These are phyloP conservation scores for Alternaria arbusti DNA, from an alignment of 2,329 filamentous ascomycete species.

Conservation along the genomic window DNA sequence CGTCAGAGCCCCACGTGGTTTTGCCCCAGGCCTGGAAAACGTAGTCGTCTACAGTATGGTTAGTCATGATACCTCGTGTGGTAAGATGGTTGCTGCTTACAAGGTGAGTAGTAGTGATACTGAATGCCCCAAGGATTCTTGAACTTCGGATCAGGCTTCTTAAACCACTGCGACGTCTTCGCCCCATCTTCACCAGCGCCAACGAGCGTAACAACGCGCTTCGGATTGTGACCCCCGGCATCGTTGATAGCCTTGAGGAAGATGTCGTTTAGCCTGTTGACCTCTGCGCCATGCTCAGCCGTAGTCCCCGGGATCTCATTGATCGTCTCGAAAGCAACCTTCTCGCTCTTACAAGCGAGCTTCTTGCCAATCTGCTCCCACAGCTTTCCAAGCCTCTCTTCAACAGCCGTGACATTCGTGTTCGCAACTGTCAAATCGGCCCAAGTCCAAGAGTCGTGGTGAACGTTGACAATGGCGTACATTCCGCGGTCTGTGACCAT, in stretches of 20 bases:
- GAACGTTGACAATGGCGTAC: constrained; percentile 64
- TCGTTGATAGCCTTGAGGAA: constrained; percentile 62
- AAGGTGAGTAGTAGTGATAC: constrained; percentile 67
- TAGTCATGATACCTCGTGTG: background rate
- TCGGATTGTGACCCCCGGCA: constrained; percentile 62
- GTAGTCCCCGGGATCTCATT: constrained; percentile 65
- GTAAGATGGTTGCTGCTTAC: constrained; percentile 40
- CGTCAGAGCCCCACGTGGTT: constrained; percentile 64
- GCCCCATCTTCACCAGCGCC: constrained; percentile 59
- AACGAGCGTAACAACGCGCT: constrained; percentile 63
- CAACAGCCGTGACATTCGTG: constrained; percentile 60
- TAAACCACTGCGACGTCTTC: constrained; percentile 63
- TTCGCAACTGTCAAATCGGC: constrained; percentile 57
- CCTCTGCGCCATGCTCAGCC: constrained; percentile 56
- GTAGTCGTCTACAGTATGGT: constrained; percentile 36
- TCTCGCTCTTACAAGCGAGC: constrained; percentile 61
- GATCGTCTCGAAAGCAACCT: constrained; percentile 64
- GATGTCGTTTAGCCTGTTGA: constrained; percentile 64
- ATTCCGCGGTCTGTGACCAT: constrained; percentile 60
- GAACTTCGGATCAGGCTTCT: constrained; percentile 53
- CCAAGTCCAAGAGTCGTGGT: constrained; percentile 67
- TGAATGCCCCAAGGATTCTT: constrained; percentile 66
- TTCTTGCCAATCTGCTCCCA: constrained; percentile 65
- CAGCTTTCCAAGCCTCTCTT: constrained; percentile 62
- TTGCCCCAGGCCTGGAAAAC: constrained; percentile 61